phyloP scores from a whole-genome alignment of 306 rosid species.

The Amphicarpaea edgeworthii region DNA sequence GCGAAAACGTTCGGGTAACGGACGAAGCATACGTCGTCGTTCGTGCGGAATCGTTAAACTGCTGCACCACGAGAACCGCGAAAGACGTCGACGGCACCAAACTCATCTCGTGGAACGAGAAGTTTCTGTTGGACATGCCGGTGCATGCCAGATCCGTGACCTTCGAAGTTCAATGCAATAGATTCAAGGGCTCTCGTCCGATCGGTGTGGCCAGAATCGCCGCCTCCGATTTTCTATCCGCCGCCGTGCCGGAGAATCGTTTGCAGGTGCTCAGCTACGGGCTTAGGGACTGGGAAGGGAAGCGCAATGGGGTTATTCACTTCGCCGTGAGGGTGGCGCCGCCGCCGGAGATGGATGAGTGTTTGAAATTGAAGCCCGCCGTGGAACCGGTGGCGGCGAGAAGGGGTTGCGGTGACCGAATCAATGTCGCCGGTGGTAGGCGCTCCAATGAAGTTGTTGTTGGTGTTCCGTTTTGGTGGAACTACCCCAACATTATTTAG shows the following conservation, averaged over 20 bases:
- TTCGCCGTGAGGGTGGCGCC: slow-evolving; percentile 54
- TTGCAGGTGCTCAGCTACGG: slow-evolving; percentile 61
- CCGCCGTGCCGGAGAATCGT: slow-evolving; percentile 37
- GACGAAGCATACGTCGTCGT: slow-evolving; percentile 56
- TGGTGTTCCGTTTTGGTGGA: slow-evolving; percentile 44
- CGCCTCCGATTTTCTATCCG: slow-evolving; percentile 48
- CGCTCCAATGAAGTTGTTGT: neutral
- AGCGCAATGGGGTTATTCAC: slow-evolving; percentile 63
- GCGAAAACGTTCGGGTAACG: slow-evolving; percentile 45
- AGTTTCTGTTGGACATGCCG: slow-evolving; percentile 54
- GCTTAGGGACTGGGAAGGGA: slow-evolving; percentile 60
- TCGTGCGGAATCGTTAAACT: slow-evolving; percentile 39
- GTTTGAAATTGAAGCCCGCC: neutral
- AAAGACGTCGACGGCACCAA: slow-evolving; percentile 30
- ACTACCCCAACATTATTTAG: slow-evolving; percentile 17
- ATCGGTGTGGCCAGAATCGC: slow-evolving; percentile 59
- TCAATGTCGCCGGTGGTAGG: neutral
- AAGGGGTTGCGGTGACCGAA: neutral
- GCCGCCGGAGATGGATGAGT: neutral
- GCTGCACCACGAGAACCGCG: slow-evolving; percentile 46
- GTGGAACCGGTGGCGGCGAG: neutral
- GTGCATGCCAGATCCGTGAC: slow-evolving; percentile 45
- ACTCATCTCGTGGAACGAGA: slow-evolving; percentile 59
- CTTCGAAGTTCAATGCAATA: slow-evolving; percentile 60
- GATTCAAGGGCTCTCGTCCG: slow-evolving; percentile 18